Evolutionary conservation across 2,329 filamentous ascomycete species (phyloP), one percentile per base, ranked within the genome.

Genomic region (Pseudopithomyces maydicus): DNA sequence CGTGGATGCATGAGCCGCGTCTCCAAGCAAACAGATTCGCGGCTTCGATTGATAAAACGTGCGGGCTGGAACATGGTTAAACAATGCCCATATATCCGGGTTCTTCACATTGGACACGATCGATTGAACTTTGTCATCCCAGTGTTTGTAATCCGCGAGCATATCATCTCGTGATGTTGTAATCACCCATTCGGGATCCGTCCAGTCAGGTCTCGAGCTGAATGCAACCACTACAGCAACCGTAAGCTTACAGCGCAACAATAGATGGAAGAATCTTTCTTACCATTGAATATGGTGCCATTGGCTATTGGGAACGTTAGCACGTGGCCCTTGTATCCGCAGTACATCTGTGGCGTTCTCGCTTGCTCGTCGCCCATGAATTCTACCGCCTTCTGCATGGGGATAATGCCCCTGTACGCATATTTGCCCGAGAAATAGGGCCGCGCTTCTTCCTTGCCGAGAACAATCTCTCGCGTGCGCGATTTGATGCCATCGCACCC

Each of bases 401-500:
- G 84, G 1, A 89, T 78, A 2, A 90, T 71, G 0, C 83, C 83
- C 6, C 88, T 80, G 71, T 87, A 90, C 33, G 84, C 87, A 71
- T 84, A 85, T 59, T 87, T 85, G 32, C 82, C 77, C 0, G 81
- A 81, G 67, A 86, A 89, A 1, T 75, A 69, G 0, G 85, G 77
- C 23, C 78, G 68, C 0, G 79, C 73, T 2, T 79, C 76, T 0
- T 59, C 48, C 2, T 77, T 67, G 0, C 82, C 84, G 2, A 88
- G 74, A 5, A 89, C 70, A 14, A 84, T 68, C 29, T 81, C 68
- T 7, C 87, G 78, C 2, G 83, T 78, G 3, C 78, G 75, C 0
- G 84, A 86, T 67, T 85, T 85, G 65, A 90, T 86, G 0, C 87
- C 87, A 70, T 90, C 87, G 66, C 85, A 87, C 5, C 84, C 86